Evolutionary conservation across 2,329 filamentous ascomycete genomes (phyloP).

Genomic region (Talaromyces verruculosus): DNA sequence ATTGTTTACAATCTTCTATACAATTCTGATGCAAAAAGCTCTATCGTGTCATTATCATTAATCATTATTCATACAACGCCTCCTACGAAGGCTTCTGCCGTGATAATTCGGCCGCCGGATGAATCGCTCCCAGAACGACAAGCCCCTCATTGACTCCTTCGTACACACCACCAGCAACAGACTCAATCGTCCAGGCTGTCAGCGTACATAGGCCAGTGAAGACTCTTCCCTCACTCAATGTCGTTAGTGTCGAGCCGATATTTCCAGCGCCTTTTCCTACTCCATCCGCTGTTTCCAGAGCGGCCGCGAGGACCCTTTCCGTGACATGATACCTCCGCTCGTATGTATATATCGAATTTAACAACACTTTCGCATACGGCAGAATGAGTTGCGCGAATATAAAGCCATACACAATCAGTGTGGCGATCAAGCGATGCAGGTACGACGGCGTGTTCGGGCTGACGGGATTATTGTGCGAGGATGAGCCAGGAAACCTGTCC

Average conservation of each 20-base stretch:
- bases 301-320: conserved; percentile 55
- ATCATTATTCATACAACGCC: background rate
- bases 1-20: background rate
- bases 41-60: background rate
- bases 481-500: background rate
- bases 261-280: conserved; percentile 55
- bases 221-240: conserved; percentile 65
- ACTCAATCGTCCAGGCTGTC: conserved; percentile 62
- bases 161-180: conserved; percentile 65
- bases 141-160: conserved; percentile 62
- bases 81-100: background rate
- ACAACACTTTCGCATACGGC: conserved; percentile 59
- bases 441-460: conserved; percentile 43
- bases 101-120: conserved; percentile 21
- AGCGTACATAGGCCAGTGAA: conserved; percentile 58
- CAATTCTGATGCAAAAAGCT: background rate
- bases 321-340: conserved; percentile 67
- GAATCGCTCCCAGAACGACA: conserved; percentile 42
- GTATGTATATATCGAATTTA: conserved; percentile 58
- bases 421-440: conserved; percentile 60
- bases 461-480: background rate
- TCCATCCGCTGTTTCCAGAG: conserved; percentile 55
- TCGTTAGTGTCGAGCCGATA: conserved; percentile 57
- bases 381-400: conserved; percentile 60
- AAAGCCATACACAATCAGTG: conserved; percentile 58